Conservation (phyloP, 192 early-diverging fungal genomes). For the Coemansia sp. region DNA sequence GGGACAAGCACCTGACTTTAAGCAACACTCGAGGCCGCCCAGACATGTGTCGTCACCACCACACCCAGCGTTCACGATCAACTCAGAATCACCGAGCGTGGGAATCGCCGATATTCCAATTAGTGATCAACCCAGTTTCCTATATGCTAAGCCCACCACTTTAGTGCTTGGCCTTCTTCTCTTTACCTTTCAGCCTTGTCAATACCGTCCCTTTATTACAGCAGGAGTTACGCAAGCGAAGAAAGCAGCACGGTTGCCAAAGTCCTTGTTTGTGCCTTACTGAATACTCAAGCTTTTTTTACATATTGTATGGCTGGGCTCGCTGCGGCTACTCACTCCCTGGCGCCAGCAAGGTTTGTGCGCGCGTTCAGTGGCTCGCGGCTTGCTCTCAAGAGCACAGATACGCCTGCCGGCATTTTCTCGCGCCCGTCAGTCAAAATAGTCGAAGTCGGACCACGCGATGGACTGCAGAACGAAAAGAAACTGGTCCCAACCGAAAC, state of each 20-base stretch:
- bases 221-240: no score
- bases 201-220: no score
- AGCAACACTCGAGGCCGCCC: background rate
- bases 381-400: constrained; percentile 5
- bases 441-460: constrained; percentile 94
- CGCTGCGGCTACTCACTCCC: background rate
- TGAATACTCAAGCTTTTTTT: no score
- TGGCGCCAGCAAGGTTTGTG: background rate
- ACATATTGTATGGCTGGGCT: background rate
- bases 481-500: constrained; percentile 70
- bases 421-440: constrained; percentile 66
- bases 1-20: background rate
- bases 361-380: constrained; percentile 21
- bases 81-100: no score
- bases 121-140: no score
- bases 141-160: no score
- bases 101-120: no score
- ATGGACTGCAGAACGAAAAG: constrained; percentile 97
- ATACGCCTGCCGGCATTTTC: background rate
- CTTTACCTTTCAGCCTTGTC: no score
- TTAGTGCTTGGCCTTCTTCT: background rate
- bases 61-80: no score
- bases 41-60: background rate
- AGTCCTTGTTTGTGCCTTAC: no score
- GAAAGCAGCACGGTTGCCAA: no score